phyloP scores from a whole-genome alignment of 192 early-diverging fungal species.

The Thoreauomyces humboldtii region DNA sequence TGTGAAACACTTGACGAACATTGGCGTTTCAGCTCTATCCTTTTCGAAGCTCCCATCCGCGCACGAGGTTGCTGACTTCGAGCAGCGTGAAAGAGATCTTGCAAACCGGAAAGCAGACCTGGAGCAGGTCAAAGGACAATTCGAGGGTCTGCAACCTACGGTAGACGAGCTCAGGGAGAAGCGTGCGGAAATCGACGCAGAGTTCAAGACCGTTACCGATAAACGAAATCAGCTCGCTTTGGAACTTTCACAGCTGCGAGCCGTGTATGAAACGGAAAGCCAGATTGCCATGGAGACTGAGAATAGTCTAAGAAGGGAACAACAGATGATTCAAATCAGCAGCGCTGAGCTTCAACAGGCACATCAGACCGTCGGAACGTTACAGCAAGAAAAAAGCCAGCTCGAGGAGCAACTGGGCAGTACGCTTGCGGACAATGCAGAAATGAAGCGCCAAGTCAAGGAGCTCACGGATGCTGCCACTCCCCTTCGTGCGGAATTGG shows the following conservation, averaged over 20 bases:
- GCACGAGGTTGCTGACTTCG: conserved; percentile 17
- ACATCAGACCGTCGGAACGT: conserved; percentile 39
- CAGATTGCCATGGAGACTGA: conserved; percentile 56
- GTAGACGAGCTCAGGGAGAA: conserved; percentile 56
- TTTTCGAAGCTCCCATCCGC: conserved; percentile 18
- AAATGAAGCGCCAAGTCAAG: conserved; percentile 43
- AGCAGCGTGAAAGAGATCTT: conserved; percentile 16
- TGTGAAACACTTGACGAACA: no score
- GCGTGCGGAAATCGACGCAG: conserved; percentile 53
- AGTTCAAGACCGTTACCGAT: conserved; percentile 52
- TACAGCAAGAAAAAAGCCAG: conserved; percentile 23
- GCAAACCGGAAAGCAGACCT: conserved; percentile 59
- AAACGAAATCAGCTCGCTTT: conserved; percentile 64
- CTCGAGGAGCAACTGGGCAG: conserved; percentile 33
- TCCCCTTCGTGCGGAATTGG: conserved; percentile 49
- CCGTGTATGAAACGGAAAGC: conserved; percentile 59
- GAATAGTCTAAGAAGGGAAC: conserved; percentile 39
- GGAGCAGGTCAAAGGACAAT: conserved; percentile 56
- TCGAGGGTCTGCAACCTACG: conserved; percentile 47
- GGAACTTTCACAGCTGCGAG: conserved; percentile 53
- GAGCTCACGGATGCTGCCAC: conserved; percentile 57
- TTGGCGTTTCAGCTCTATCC: conserved; percentile 5
- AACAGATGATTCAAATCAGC: conserved; percentile 38
- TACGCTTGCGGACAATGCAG: conserved; percentile 47
- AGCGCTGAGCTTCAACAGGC: conserved; percentile 51